These are phyloP conservation scores for Annona squamosa DNA, from an alignment of 164 flowering plant species.

Conservation along the genomic window DNA sequence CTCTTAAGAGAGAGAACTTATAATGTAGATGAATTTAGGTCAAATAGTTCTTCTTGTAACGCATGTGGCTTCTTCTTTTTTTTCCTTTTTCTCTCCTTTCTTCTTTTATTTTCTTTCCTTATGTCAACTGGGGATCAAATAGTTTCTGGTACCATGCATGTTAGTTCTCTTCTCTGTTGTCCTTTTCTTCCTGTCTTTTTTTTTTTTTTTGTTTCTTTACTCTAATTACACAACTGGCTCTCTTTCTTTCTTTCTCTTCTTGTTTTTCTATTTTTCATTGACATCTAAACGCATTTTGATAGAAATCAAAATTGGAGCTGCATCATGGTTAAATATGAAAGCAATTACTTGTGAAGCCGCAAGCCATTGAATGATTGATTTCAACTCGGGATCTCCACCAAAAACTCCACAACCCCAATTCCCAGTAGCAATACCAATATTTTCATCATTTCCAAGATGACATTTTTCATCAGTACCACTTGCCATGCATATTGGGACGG, in stretches of 20 bases:
- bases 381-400: slow-evolving; percentile 89
- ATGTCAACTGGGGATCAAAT: no score
- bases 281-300: no score
- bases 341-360: slow-evolving; percentile 80
- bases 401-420: slow-evolving; percentile 99
- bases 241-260: neutral
- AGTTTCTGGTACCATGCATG: no score
- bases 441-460: slow-evolving; percentile 7
- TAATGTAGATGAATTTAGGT: no score
- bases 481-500: neutral
- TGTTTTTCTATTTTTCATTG: neutral
- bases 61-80: no score
- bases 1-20: no score
- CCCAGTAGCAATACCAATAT: slow-evolving; percentile 80
- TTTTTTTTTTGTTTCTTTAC: neutral
- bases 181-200: no score
- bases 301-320: neutral
- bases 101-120: no score
- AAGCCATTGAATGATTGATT: slow-evolving; percentile 82
- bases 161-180: no score
- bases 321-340: neutral
- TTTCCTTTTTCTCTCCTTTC: no score
- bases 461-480: neutral
- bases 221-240: no score
- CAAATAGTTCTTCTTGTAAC: no score